phyloP scores from a whole-genome alignment of 257 asterid species.

The Euphrasia confusa region DNA sequence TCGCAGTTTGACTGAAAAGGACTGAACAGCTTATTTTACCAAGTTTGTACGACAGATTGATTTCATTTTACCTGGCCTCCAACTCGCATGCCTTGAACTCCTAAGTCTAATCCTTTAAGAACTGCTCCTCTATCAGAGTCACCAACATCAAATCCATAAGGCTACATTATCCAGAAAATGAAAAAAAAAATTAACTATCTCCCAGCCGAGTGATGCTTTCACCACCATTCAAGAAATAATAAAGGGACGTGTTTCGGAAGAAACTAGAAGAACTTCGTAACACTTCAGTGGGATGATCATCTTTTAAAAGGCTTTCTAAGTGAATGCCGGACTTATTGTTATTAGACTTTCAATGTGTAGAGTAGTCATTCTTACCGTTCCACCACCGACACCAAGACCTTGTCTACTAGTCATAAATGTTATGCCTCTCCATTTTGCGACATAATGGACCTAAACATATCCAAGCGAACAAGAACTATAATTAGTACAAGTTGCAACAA shows the following conservation, averaged over 20 bases:
- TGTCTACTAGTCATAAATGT: slow-evolving; percentile 95
- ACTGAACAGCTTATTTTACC: background rate
- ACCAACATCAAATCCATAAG: slow-evolving; percentile 95
- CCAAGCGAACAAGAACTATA: slow-evolving; percentile 14
- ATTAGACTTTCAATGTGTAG: slow-evolving; percentile 2
- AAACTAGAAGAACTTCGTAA: background rate
- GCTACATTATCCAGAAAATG: slow-evolving; percentile 39
- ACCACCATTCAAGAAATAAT: background rate
- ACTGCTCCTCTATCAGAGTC: slow-evolving; percentile 80
- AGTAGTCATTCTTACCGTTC: slow-evolving; percentile 55
- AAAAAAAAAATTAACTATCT: slow-evolving; percentile 8
- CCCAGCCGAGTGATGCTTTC: background rate
- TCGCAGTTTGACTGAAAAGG: background rate
- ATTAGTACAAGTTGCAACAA: background rate
- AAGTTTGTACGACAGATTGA: slow-evolving; percentile 1
- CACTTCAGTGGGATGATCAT: slow-evolving; percentile 2
- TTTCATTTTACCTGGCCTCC: slow-evolving; percentile 84
- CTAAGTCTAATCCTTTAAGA: slow-evolving; percentile 89
- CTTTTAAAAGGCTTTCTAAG: background rate
- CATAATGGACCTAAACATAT: slow-evolving; percentile 73
- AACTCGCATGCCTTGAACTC: slow-evolving; percentile 92
- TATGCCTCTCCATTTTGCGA: slow-evolving; percentile 88
- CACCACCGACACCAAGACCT: slow-evolving; percentile 92
- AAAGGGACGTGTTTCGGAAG: background rate
- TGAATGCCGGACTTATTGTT: background rate